Percentiles rank a stretch among this genome's conserved stretches.
phyloP scores from a whole-genome alignment of 2,329 filamentous ascomycete genomes.

The Hypoxylon sp. region DNA sequence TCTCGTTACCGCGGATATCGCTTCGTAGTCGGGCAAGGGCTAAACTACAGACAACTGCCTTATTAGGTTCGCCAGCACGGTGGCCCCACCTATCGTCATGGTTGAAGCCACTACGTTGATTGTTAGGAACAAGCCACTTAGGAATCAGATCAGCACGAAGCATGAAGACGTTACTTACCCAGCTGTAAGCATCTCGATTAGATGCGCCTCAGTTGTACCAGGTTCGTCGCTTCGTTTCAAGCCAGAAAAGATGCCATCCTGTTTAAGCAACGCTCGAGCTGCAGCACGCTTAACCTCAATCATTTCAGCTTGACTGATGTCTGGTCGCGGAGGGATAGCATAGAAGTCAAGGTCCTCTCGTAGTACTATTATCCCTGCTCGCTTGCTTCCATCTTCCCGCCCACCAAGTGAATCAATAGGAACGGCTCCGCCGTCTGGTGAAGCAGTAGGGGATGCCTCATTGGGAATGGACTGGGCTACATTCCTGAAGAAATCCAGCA shows the following conservation, averaged over 20 bases:
- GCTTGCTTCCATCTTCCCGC: constrained; percentile 77
- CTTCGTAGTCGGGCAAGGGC: constrained; percentile 93
- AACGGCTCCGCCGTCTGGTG: constrained; percentile 73
- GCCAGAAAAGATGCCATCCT: constrained; percentile 96
- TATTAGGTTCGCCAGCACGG: constrained; percentile 96
- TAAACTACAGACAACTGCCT: constrained; percentile 97
- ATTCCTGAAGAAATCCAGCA: constrained; percentile 97
- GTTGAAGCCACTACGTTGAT: constrained; percentile 83
- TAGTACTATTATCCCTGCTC: constrained; percentile 96
- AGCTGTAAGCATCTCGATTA: constrained; percentile 99
- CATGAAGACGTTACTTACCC: constrained; percentile 73
- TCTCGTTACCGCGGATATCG: constrained; percentile 86
- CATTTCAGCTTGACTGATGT: constrained; percentile 92
- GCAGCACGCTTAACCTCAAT: constrained; percentile 95
- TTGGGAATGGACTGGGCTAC: constrained; percentile 96
- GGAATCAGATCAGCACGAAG: constrained; percentile 2
- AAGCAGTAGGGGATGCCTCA: constrained; percentile 76
- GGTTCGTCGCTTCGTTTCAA: constrained; percentile 95
- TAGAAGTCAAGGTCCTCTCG: constrained; percentile 98
- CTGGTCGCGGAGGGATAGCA: constrained; percentile 86
- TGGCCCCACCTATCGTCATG: constrained; percentile 97
- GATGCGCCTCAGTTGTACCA: constrained; percentile 95
- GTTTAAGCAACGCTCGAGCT: constrained; percentile 85
- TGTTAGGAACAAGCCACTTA: constrained; percentile 35
- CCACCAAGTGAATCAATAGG: constrained; percentile 79